Percentiles rank a stretch among this genome's conserved stretches.
phyloP scores from a whole-genome alignment of 305 asterid species.

The Rubia tinctorum region DNA sequence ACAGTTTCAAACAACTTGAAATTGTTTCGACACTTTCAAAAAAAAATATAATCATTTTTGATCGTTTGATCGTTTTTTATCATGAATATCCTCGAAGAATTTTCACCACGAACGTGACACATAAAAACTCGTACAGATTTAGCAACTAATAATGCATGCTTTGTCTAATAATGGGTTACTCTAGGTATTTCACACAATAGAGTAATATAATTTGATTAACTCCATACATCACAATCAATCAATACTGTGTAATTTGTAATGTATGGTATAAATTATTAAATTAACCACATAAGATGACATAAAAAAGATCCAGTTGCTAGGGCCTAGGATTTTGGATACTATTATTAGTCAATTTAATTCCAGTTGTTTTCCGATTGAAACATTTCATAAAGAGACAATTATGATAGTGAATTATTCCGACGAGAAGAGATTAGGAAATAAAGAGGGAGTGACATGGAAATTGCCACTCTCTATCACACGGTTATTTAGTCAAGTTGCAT shows the following conservation, averaged over 20 bases:
- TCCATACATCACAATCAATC: neutral
- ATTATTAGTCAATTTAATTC: slow-evolving; percentile 1
- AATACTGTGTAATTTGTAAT: neutral
- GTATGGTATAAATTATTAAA: neutral
- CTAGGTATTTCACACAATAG: no score
- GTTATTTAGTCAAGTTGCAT: neutral
- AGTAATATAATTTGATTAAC: neutral
- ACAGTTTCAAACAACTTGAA: no score
- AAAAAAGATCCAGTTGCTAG: neutral
- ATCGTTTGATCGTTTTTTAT: no score
- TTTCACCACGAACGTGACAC: no score
- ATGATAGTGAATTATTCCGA: slow-evolving; percentile 2
- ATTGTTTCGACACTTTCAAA: no score
- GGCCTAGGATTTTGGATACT: neutral
- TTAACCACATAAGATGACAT: neutral
- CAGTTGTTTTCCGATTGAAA: neutral
- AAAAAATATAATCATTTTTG: no score
- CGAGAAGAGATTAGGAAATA: neutral
- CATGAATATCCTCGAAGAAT: no score
- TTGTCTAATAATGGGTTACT: no score
- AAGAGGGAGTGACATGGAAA: neutral
- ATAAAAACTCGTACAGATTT: no score
- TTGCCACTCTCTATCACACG: neutral
- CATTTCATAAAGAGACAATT: neutral
- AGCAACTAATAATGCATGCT: no score